phyloP scores from a whole-genome alignment of 306 rosid genomes.

The Sechiopsis laciniata region DNA sequence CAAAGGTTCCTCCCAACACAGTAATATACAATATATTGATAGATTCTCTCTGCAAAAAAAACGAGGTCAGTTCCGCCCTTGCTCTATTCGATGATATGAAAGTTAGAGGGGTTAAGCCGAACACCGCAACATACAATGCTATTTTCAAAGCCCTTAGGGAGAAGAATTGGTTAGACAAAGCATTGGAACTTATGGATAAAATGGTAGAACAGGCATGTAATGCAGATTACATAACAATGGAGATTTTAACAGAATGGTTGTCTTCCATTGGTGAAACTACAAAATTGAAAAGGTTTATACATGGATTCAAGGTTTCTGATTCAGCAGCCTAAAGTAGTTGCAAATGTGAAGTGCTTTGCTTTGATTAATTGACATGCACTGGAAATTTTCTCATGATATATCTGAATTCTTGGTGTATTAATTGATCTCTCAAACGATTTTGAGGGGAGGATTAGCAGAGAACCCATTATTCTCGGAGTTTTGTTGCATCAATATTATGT shows the following conservation, averaged over 20 bases:
- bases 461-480: neutral
- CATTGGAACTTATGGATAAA: slow-evolving; percentile 51
- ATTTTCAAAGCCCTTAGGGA: slow-evolving; percentile 48
- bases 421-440: neutral
- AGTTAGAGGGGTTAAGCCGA: slow-evolving; percentile 45
- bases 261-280: slow-evolving; percentile 40
- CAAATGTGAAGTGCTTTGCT: neutral
- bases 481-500: neutral
- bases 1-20: slow-evolving; percentile 56
- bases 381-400: neutral
- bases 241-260: slow-evolving; percentile 75
- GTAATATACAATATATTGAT: slow-evolving; percentile 55
- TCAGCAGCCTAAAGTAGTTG: slow-evolving; percentile 23
- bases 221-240: slow-evolving; percentile 67
- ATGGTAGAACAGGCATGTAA: slow-evolving; percentile 57
- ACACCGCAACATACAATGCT: slow-evolving; percentile 56
- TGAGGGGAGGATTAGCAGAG: neutral
- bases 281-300: slow-evolving; percentile 39
- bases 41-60: slow-evolving; percentile 54
- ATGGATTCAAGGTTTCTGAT: slow-evolving; percentile 38
- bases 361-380: neutral
- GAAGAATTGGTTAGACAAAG: slow-evolving; percentile 43
- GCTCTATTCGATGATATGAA: slow-evolving; percentile 58
- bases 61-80: slow-evolving; percentile 42
- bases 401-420: too few relatives aligned